These are phyloP conservation scores for Effrenium voratum DNA, from an alignment of 73 alveolate species.

Conservation along the genomic window DNA sequence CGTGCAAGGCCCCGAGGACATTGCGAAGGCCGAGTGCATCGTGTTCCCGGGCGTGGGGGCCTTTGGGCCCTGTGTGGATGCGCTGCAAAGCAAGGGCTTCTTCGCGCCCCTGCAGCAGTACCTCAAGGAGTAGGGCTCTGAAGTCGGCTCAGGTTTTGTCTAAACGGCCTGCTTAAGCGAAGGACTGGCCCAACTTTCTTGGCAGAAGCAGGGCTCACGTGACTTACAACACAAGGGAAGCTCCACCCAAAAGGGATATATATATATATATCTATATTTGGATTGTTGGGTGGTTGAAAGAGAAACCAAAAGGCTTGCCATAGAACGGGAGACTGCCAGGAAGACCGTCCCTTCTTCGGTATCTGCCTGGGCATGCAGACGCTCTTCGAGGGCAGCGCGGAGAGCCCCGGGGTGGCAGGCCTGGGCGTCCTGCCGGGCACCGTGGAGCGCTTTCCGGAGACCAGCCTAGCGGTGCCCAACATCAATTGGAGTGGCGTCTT, in stretches of 20 bases:
- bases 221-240: background rate
- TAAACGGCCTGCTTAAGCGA: background rate
- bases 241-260: background rate
- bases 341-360: conserved; percentile 94
- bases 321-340: background rate
- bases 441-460: conserved; percentile 57
- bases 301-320: background rate
- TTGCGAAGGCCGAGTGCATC: conserved; percentile 66
- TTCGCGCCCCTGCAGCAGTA: conserved; percentile 87
- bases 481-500: conserved; percentile 75
- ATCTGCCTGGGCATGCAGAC: conserved; percentile 94
- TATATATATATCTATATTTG: background rate
- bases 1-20: conserved; percentile 68
- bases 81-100: conserved; percentile 79
- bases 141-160: background rate
- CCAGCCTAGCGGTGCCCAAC: conserved; percentile 90
- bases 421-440: conserved; percentile 80
- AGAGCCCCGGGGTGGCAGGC: conserved; percentile 37
- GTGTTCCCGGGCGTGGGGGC: conserved; percentile 93
- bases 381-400: conserved; percentile 75
- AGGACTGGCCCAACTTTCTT: background rate
- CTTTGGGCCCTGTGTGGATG: conserved; percentile 89
- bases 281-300: background rate
- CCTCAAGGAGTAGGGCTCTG: too few species aligned
- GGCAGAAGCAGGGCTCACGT: background rate